phyloP scores from a whole-genome alignment of 1,284 basidiomycete genomes.

The Naganishia cerealis region DNA sequence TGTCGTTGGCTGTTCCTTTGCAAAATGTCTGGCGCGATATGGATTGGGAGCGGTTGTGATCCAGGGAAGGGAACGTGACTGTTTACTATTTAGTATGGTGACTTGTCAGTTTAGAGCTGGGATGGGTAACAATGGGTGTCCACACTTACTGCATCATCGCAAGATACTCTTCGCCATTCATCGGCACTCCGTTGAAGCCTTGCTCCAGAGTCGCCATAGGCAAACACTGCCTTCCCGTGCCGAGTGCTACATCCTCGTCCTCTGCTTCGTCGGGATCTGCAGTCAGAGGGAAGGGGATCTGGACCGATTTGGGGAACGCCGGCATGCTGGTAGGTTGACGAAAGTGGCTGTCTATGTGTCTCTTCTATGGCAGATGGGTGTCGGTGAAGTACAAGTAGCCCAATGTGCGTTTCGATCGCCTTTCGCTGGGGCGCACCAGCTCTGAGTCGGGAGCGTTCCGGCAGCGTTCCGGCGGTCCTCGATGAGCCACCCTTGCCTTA shows the following conservation, averaged over 20 bases:
- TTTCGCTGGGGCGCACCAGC: too few species aligned
- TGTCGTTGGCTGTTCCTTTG: slow-evolving; percentile 16
- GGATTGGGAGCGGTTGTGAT: slow-evolving; percentile 33
- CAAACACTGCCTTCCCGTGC: slow-evolving; percentile 32
- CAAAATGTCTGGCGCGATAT: neutral
- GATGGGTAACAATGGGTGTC: too few species aligned
- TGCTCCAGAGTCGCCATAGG: slow-evolving; percentile 43
- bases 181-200: slow-evolving; percentile 42
- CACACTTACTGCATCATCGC: slow-evolving; percentile 43
- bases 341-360: too few species aligned
- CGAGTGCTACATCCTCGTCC: neutral
- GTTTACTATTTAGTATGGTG: slow-evolving; percentile 33
- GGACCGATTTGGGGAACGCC: neutral
- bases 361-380: too few species aligned
- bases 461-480: too few species aligned
- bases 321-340: too few species aligned
- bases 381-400: too few species aligned
- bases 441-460: too few species aligned
- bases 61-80: slow-evolving; percentile 40
- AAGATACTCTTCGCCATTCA: slow-evolving; percentile 45
- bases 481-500: too few species aligned
- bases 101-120: neutral
- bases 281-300: slow-evolving; percentile 8
- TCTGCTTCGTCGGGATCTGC: neutral
- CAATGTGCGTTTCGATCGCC: too few species aligned